Percentiles rank a stretch among this genome's conserved stretches.
phyloP scores from a whole-genome alignment of 2,329 filamentous ascomycete species.

The Colletotrichum orchidophilum region DNA sequence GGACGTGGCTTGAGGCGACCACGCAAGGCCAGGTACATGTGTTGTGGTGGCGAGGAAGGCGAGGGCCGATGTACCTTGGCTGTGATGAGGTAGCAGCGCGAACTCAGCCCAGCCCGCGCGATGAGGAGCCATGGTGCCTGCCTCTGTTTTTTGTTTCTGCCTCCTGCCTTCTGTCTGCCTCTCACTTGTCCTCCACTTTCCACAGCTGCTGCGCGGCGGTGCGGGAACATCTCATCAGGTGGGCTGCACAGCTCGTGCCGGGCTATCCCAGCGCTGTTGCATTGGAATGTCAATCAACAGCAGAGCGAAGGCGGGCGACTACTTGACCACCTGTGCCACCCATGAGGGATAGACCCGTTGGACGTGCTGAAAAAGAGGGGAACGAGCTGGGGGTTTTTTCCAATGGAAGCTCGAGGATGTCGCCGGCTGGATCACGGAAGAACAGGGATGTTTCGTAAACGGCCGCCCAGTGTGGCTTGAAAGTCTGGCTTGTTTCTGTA shows the following conservation, averaged over 20 bases:
- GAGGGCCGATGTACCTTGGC: neutral
- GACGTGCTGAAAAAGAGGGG: constrained; percentile 20
- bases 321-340: neutral
- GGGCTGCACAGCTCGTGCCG: constrained; percentile 3
- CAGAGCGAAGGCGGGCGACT: neutral
- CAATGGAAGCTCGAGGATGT: constrained; percentile 9
- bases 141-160: neutral
- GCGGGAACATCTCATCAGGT: constrained; percentile 7
- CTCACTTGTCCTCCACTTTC: too few species aligned
- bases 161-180: too few species aligned
- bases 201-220: too few species aligned
- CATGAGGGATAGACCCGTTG: neutral
- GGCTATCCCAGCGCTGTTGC: neutral
- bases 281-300: constrained; percentile 11
- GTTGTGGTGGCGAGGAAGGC: neutral
- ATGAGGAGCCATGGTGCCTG: neutral
- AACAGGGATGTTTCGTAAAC: neutral
- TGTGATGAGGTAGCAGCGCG: neutral
- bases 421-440: neutral
- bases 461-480: neutral
- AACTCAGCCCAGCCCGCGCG: neutral
- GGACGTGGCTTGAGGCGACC: constrained; percentile 20
- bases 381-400: constrained; percentile 2
- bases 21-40: neutral
- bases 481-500: neutral